phyloP scores from a whole-genome alignment of 768 basidiomycete genomes.

The Tulasnella sp. region DNA sequence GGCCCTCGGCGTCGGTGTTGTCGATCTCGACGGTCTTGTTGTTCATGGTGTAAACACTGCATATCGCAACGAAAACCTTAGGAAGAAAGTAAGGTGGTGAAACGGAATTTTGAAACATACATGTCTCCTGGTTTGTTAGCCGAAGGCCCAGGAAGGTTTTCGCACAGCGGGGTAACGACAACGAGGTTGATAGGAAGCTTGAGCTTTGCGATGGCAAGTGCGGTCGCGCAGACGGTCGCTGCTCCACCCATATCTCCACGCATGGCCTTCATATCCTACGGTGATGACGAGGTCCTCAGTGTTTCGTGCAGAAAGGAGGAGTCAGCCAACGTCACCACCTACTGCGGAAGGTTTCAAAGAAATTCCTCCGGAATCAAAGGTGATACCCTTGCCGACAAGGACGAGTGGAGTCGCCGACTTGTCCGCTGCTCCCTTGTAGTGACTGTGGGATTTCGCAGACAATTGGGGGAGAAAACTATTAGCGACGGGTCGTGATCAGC shows the following conservation, averaged over 20 bases:
- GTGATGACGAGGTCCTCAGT: not conserved
- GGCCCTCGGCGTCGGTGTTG: constrained; percentile 83
- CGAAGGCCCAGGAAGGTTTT: constrained; percentile 76
- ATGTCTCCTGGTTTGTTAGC: constrained; percentile 78
- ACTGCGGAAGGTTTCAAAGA: constrained; percentile 73
- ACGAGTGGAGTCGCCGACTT: constrained; percentile 59
- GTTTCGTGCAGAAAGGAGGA: not conserved
- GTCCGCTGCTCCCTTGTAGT: constrained; percentile 71
- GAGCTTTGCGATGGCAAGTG: constrained; percentile 75
- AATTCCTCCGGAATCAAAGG: constrained; percentile 86
- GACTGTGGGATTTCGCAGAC: constrained; percentile 43
- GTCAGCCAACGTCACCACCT: constrained; percentile 33
- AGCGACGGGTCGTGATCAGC: not conserved
- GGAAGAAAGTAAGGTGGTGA: not conserved
- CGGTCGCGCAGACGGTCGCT: constrained; percentile 67
- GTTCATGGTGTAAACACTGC: constrained; percentile 78
- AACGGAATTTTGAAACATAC: constrained; percentile 40
- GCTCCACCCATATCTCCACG: constrained; percentile 90
- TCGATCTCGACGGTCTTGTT: constrained; percentile 69
- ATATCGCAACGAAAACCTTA: not conserved
- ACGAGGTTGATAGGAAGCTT: constrained; percentile 77
- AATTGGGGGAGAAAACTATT: not conserved
- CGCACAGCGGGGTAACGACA: constrained; percentile 66
- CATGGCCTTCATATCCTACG: constrained; percentile 76
- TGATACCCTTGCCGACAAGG: constrained; percentile 82